Evolutionary conservation across 1,284 basidiomycete species (phyloP).

Genomic region (Cutaneotrichosporon sp.): DNA sequence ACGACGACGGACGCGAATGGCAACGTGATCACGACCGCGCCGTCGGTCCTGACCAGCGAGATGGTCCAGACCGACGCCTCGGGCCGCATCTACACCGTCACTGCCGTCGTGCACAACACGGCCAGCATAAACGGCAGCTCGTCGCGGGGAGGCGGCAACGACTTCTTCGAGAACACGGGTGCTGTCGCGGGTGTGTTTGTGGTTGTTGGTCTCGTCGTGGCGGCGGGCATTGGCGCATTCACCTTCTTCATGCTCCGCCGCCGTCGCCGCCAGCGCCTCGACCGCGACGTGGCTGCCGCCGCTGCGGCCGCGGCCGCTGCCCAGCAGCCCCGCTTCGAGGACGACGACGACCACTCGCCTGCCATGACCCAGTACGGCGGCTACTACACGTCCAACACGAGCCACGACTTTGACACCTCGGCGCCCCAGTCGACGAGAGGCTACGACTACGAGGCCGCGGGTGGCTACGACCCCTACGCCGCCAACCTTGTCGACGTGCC

Average conservation of each 20-base stretch:
- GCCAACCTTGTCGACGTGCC: conserved; percentile 28
- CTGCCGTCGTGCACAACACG: conserved; percentile 43
- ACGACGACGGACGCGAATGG: conserved; percentile 18
- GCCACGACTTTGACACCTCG: conserved; percentile 17
- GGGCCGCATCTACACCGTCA: conserved; percentile 42
- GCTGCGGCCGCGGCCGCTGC: conserved; percentile 53
- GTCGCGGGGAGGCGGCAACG: conserved; percentile 21
- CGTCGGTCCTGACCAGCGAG: neutral
- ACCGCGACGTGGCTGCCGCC: conserved; percentile 54
- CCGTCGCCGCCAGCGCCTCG: conserved; percentile 49
- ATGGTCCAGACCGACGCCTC: conserved; percentile 21
- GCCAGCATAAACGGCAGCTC: conserved; percentile 20
- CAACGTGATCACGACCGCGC: neutral
- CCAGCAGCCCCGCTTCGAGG: conserved; percentile 43
- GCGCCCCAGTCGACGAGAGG: conserved; percentile 28
- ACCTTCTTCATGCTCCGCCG: conserved; percentile 50
- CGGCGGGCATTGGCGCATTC: conserved; percentile 48
- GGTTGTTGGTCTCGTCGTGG: conserved; percentile 51
- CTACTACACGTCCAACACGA: conserved; percentile 42
- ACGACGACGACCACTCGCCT: conserved; percentile 47
- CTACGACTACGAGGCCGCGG: conserved; percentile 50
- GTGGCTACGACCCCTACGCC: conserved; percentile 54
- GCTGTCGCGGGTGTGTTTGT: conserved; percentile 55
- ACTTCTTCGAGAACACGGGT: conserved; percentile 54
- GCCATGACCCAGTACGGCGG: conserved; percentile 51